Conservation (phyloP, 176 grass and related monocot species). For the Juncus effusus region DNA sequence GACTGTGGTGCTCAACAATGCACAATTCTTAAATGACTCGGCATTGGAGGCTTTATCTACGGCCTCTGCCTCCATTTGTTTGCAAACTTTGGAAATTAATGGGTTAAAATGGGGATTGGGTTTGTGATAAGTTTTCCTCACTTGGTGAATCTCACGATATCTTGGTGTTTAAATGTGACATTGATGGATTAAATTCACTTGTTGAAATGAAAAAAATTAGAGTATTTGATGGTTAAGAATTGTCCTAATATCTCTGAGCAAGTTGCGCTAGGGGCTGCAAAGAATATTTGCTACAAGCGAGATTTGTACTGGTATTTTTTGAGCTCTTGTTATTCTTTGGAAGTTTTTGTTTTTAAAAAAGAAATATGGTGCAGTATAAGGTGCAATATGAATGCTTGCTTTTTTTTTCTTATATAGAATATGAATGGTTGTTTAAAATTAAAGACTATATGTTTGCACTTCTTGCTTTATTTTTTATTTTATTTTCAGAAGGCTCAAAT, state of each 20-base stretch:
- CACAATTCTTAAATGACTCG: conserved; percentile 25
- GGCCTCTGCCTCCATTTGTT: not conserved
- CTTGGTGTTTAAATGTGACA: conserved; percentile 36
- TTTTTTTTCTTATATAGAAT: not conserved
- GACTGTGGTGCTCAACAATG: conserved; percentile 39
- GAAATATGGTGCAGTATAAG: not conserved
- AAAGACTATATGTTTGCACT: not conserved
- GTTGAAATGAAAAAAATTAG: conserved; percentile 31
- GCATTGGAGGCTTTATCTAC: conserved; percentile 17
- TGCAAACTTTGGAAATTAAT: conserved; percentile 51
- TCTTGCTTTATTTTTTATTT: not conserved
- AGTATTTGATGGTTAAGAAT: conserved; percentile 34
- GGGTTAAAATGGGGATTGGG: conserved; percentile 38
- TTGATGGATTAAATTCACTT: conserved; percentile 30
- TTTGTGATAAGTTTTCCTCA: conserved; percentile 3
- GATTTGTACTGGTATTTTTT: conserved; percentile 15
- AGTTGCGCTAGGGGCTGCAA: conserved; percentile 38
- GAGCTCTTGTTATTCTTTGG: not conserved
- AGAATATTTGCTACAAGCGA: conserved; percentile 27
- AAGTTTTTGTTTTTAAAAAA: too few relatives aligned
- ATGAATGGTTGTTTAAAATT: not conserved
- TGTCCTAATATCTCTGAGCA: conserved; percentile 39
- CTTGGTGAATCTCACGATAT: conserved; percentile 42
- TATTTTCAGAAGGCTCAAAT: conserved; percentile 11
- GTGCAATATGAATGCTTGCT: not conserved